phyloP scores from a whole-genome alignment of 1,284 basidiomycete genomes.

The Amylostereum areolatum region DNA sequence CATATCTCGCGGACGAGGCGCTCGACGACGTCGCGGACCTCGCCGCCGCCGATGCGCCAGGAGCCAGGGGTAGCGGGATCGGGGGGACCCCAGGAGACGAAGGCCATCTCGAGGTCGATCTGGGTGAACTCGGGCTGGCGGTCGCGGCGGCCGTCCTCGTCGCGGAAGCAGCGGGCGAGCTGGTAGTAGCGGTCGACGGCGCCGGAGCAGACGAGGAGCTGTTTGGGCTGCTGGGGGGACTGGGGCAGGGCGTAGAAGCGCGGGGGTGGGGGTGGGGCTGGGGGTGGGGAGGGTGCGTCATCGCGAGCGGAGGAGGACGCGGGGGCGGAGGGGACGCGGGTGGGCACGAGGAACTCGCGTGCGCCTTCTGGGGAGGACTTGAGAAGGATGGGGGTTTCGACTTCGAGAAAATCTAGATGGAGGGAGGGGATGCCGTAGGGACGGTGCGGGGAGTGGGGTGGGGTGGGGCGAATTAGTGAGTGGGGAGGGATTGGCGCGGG shows the following conservation, averaged over 20 bases:
- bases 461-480: slow-evolving; percentile 12
- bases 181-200: slow-evolving; percentile 88
- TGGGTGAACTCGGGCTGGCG: slow-evolving; percentile 97
- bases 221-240: slow-evolving; percentile 95
- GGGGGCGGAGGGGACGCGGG: slow-evolving; percentile 43
- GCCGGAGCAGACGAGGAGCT: slow-evolving; percentile 90
- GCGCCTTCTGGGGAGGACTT: slow-evolving; percentile 94
- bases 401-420: slow-evolving; percentile 73
- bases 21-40: slow-evolving; percentile 77
- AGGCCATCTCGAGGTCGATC: slow-evolving; percentile 95
- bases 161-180: slow-evolving; percentile 90
- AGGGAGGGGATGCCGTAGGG: too few species aligned
- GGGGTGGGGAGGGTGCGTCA: too few species aligned
- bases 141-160: slow-evolving; percentile 92
- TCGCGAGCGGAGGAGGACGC: too few species aligned
- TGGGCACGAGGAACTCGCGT: slow-evolving; percentile 90
- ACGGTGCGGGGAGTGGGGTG: slow-evolving; percentile 12
- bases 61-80: slow-evolving; percentile 21
- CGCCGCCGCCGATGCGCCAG: slow-evolving; percentile 82
- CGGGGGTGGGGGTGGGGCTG: slow-evolving; percentile 29
- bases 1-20: slow-evolving; percentile 70
- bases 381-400: slow-evolving; percentile 91
- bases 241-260: slow-evolving; percentile 89
- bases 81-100: slow-evolving; percentile 69
- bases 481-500: slow-evolving; percentile 7